A percentile compares a stretch with the other conserved stretches of the same genome.
Conservation (phyloP, 1,284 basidiomycete species). For the Mycosarcoma mackinlayi region DNA sequence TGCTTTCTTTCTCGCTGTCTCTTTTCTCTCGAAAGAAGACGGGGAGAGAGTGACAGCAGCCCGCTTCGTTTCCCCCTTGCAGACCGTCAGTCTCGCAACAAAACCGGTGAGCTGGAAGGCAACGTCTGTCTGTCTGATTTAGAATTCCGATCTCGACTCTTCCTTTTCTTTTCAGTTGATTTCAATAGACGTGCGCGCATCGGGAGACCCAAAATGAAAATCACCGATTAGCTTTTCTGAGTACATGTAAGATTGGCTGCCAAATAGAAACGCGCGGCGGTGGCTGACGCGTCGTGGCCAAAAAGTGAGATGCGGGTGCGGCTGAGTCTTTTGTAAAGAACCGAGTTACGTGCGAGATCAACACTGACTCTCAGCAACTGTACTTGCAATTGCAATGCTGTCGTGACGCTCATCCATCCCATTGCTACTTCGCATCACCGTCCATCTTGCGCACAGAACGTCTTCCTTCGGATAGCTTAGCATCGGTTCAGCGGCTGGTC, state of each 20-base stretch:
- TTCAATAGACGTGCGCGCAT: no score
- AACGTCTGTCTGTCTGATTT: background rate
- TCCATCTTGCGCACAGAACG: background rate
- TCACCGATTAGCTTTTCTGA: no score
- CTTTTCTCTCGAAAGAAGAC: no score
- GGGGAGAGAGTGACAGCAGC: no score
- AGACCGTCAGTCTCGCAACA: background rate
- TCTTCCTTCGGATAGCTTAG: background rate
- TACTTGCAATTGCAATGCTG: no score
- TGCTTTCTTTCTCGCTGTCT: no score
- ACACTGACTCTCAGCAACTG: slow-evolving; percentile 1
- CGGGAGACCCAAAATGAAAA: no score
- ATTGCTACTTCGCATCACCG: background rate
- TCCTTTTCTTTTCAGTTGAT: no score
- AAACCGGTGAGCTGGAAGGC: slow-evolving; percentile 36
- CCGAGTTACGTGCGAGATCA: slow-evolving; percentile 23
- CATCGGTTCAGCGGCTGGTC: background rate
- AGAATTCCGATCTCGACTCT: slow-evolving; percentile 4
- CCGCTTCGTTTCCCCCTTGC: slow-evolving; percentile 1
- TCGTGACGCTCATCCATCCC: background rate
- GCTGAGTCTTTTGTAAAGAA: no score
- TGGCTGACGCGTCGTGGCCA: slow-evolving; percentile 24
- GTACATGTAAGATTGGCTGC: slow-evolving; percentile 1
- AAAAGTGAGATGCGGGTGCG: no score
- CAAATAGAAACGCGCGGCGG: slow-evolving; percentile 1